phyloP scores from a whole-genome alignment of 495 filamentous ascomycete species.

The Penicillium diatomitis region DNA sequence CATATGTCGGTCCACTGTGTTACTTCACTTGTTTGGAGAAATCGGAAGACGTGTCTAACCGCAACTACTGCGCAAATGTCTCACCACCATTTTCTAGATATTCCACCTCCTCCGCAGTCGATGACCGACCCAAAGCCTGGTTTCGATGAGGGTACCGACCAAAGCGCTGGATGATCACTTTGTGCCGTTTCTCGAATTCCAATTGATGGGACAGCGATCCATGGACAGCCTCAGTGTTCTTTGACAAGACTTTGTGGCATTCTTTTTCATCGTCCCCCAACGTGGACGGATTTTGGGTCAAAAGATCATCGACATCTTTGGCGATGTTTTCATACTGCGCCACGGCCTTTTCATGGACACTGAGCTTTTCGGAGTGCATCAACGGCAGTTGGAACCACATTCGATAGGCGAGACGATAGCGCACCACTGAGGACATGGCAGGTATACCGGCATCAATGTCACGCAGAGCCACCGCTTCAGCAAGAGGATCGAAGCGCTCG shows the following conservation, averaged over 20 bases:
- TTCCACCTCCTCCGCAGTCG: slow-evolving; percentile 15
- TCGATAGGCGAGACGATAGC: slow-evolving; percentile 20
- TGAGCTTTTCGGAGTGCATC: slow-evolving; percentile 25
- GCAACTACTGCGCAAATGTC: slow-evolving; percentile 6
- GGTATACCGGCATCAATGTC: slow-evolving; percentile 13
- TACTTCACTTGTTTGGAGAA: too few species aligned
- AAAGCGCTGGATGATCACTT: slow-evolving; percentile 21
- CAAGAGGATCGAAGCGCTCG: slow-evolving; percentile 21
- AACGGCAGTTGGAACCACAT: slow-evolving; percentile 27
- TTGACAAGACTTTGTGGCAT: slow-evolving; percentile 7
- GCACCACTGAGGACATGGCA: slow-evolving; percentile 9
- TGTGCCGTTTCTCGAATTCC: slow-evolving; percentile 19
- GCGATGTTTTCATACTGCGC: slow-evolving; percentile 14
- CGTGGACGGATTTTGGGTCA: slow-evolving; percentile 4
- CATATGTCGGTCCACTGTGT: too few species aligned
- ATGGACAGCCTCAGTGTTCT: slow-evolving; percentile 5
- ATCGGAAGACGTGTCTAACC: background rate
- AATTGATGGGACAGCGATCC: slow-evolving; percentile 3
- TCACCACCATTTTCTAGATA: slow-evolving; percentile 21
- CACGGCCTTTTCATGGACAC: slow-evolving; percentile 16
- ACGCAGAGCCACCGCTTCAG: slow-evolving; percentile 13
- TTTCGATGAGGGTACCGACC: slow-evolving; percentile 23
- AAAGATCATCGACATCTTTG: slow-evolving; percentile 10
- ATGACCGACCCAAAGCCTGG: slow-evolving; percentile 9
- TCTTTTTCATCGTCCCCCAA: slow-evolving; percentile 11